phyloP scores from a whole-genome alignment of 2,329 filamentous ascomycete genomes.

The Paecilomyces dactylethromorphus region DNA sequence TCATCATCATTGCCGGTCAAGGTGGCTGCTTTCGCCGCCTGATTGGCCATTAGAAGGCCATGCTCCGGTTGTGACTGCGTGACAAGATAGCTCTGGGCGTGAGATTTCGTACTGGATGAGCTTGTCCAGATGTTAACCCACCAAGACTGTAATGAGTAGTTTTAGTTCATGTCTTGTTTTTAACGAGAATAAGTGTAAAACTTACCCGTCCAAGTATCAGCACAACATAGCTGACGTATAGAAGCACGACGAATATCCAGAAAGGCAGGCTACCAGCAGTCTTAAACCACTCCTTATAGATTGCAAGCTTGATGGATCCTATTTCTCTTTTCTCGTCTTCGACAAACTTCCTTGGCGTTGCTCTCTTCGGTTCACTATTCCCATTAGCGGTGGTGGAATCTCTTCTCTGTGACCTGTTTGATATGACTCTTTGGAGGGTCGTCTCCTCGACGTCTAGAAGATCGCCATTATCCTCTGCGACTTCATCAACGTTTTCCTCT shows the following conservation, averaged over 20 bases:
- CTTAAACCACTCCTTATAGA: slow-evolving; percentile 63
- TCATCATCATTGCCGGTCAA: slow-evolving; percentile 25
- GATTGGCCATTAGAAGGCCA: slow-evolving; percentile 8
- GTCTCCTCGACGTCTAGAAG: slow-evolving; percentile 32
- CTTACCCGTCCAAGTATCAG: slow-evolving; percentile 47
- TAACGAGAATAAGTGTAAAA: slow-evolving; percentile 2
- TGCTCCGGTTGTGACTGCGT: slow-evolving; percentile 4
- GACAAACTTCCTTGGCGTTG: slow-evolving; percentile 60
- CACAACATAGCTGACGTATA: slow-evolving; percentile 51
- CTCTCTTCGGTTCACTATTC: slow-evolving; percentile 26
- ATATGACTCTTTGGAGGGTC: slow-evolving; percentile 42
- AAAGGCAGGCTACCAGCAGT: slow-evolving; percentile 58
- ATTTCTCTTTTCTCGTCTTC: slow-evolving; percentile 68
- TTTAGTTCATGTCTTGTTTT: not conserved
- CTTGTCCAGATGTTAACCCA: slow-evolving; percentile 44
- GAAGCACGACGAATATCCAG: slow-evolving; percentile 50
- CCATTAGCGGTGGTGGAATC: slow-evolving; percentile 6
- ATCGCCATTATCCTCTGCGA: slow-evolving; percentile 26
- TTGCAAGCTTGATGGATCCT: slow-evolving; percentile 59
- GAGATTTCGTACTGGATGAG: slow-evolving; percentile 14
- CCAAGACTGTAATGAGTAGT: slow-evolving; percentile 28
- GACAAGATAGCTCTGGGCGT: not conserved
- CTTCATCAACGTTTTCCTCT: slow-evolving; percentile 36
- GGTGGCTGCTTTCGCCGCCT: not conserved
- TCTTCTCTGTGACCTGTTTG: slow-evolving; percentile 14